A percentile compares a stretch with the other conserved stretches of the same genome.
phyloP scores from a whole-genome alignment of 495 filamentous ascomycete species.

The Lineolata rhizophorae region DNA sequence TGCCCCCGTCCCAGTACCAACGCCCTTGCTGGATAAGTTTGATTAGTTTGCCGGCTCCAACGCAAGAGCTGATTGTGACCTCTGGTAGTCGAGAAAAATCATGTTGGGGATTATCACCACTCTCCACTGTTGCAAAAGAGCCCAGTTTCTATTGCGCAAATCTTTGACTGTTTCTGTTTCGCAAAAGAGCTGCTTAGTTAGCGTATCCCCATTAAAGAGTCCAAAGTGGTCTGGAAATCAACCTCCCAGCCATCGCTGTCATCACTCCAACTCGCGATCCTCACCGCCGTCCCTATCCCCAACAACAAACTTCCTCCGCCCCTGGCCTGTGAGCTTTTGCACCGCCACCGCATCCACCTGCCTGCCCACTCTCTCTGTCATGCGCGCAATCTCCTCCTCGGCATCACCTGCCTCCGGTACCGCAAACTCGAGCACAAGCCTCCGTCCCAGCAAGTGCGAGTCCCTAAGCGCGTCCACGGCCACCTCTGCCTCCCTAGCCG shows the following conservation, averaged over 20 bases:
- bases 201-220: background rate
- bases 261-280: background rate
- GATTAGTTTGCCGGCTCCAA: too few relatives aligned
- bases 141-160: constrained; percentile 2
- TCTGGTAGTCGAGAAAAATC: too few relatives aligned
- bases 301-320: constrained; percentile 75
- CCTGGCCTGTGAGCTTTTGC: constrained; percentile 60
- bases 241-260: background rate
- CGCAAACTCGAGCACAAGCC: constrained; percentile 77
- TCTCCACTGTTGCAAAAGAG: constrained; percentile 3
- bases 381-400: constrained; percentile 85
- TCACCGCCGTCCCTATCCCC: constrained; percentile 27
- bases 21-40: too few relatives aligned
- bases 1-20: too few relatives aligned
- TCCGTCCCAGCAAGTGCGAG: constrained; percentile 79
- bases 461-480: constrained; percentile 77
- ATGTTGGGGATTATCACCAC: too few relatives aligned
- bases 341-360: constrained; percentile 75
- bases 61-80: too few relatives aligned
- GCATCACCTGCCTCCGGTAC: constrained; percentile 67
- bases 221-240: background rate
- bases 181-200: background rate
- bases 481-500: constrained; percentile 76
- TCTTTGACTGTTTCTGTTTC: background rate
- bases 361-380: constrained; percentile 80